Percentiles rank a stretch among this genome's conserved stretches.
Evolutionary conservation across 306 rosid genomes (phyloP).

Genomic region (Geum urbanum): DNA sequence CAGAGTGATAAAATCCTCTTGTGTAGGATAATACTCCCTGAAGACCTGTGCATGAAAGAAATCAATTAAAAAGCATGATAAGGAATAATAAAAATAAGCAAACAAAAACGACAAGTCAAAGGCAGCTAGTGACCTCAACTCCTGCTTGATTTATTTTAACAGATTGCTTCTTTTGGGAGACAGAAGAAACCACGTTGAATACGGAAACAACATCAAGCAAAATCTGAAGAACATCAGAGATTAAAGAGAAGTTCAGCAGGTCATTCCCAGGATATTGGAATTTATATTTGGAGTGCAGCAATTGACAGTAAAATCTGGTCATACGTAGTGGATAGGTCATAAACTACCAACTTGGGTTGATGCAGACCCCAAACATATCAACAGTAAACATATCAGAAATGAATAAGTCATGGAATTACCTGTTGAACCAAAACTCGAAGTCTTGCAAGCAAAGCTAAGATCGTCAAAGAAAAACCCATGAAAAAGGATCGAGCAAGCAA

Average conservation of each 20-base stretch:
- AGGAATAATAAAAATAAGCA: background rate
- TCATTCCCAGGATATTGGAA: background rate
- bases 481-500: constrained; percentile 77
- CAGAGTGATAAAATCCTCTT: constrained; percentile 49
- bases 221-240: constrained; percentile 46
- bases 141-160: constrained; percentile 54
- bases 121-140: constrained; percentile 49
- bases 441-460: constrained; percentile 78
- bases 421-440: constrained; percentile 81
- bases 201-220: constrained; percentile 64
- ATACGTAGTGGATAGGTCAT: background rate
- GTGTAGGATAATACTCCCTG: constrained; percentile 66
- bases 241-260: constrained; percentile 13
- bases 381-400: background rate
- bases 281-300: background rate
- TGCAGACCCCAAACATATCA: background rate
- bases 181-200: constrained; percentile 74
- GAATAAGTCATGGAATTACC: constrained; percentile 37
- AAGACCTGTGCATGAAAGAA: constrained; percentile 46
- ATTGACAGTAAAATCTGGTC: background rate
- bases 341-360: background rate
- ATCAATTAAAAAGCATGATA: background rate
- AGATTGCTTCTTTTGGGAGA: constrained; percentile 60
- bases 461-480: constrained; percentile 59
- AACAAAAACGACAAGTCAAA: background rate